Percentiles rank a stretch among this genome's conserved stretches.
Evolutionary conservation across 192 early-diverging fungal genomes (phyloP).

Genomic region (Jimgerdemannia flammicorona): DNA sequence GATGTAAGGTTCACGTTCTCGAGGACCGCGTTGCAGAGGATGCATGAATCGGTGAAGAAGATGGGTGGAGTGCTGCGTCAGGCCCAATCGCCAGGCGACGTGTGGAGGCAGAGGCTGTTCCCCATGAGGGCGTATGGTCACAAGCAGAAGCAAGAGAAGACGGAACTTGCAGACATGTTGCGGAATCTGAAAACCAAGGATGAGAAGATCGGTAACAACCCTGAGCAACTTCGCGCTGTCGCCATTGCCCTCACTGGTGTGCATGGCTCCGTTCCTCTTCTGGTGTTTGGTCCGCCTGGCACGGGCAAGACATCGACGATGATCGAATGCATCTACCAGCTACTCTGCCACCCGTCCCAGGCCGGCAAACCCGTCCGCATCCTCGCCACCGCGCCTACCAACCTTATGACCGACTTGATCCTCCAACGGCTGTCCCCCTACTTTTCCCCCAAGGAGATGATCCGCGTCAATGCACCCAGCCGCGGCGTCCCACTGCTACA

Average conservation of each 20-base stretch:
- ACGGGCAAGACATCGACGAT: conserved; percentile 58
- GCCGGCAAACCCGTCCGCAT: conserved; percentile 21
- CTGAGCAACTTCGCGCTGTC: neutral
- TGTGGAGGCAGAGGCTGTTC: neutral
- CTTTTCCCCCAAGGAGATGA: conserved; percentile 27
- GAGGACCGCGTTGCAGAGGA: conserved; percentile 27
- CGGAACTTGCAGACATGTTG: neutral
- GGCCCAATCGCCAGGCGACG: no score
- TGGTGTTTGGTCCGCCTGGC: conserved; percentile 16
- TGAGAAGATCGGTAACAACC: neutral
- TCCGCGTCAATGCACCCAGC: conserved; percentile 41
- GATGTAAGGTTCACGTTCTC: conserved; percentile 24
- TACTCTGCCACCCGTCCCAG: conserved; percentile 27
- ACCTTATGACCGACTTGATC: conserved; percentile 51
- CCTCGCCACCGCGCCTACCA: conserved; percentile 49
- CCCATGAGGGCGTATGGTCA: no score
- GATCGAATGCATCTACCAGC: conserved; percentile 44
- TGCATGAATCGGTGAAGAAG: neutral
- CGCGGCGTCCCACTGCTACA: conserved; percentile 41
- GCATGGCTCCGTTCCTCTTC: neutral
- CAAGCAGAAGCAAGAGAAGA: neutral
- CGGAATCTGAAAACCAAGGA: neutral
- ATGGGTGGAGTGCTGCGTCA: neutral
- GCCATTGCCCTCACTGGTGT: neutral
- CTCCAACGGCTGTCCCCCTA: conserved; percentile 37